Base-by-base conservation (phyloP, 2,329 filamentous ascomycete genomes). In the Talaromyces sp. region DNA sequence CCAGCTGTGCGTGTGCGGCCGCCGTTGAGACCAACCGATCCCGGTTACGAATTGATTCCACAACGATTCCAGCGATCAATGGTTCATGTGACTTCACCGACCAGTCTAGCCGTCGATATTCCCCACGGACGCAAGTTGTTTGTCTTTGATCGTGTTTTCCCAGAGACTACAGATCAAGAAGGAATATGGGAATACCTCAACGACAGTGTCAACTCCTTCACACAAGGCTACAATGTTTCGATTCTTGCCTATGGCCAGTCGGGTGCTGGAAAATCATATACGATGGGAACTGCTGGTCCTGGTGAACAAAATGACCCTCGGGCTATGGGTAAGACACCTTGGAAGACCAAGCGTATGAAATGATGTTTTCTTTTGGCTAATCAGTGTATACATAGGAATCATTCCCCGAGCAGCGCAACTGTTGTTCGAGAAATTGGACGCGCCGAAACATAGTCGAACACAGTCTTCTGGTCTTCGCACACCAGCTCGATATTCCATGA, bases 181-280 rank as follows among this genome's bases (percentile, higher is more conserved):
- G 93, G 92, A 48, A 78, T 99, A 48, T 99, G 93, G 89, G 89
- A 96, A 48, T 99, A 99, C 68, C 80, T 99, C 51, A 85, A 85
- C 62, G 94, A 99, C 65, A 95, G 91, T 66, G 89, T 97, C 65
- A 85, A 81, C 66, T 89, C 92, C 2, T 99, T 99, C 66, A 79
- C 94, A 1, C 91, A 97, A 70, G 94, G 94, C 56, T 99, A 97
- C 82, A 99, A 99, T 84, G 94, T 99, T 59, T 99, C 94, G 3
- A 85, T 99, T 52, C 79, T 99, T 66, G 94, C 94, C 50, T 99
- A 99, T 69, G 94, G 94, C 64, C 94, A 99, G 78, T 99, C 94
- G 28, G 94, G 94, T 58, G 91, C 94, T 10, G 94, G 94, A 66
- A 99, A 99, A 77, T 97, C 93, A 2, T 97, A 96, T 71, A 99